phyloP scores from a whole-genome alignment of 495 filamentous ascomycete species.

The Pseudomonodictys pantanalensis region DNA sequence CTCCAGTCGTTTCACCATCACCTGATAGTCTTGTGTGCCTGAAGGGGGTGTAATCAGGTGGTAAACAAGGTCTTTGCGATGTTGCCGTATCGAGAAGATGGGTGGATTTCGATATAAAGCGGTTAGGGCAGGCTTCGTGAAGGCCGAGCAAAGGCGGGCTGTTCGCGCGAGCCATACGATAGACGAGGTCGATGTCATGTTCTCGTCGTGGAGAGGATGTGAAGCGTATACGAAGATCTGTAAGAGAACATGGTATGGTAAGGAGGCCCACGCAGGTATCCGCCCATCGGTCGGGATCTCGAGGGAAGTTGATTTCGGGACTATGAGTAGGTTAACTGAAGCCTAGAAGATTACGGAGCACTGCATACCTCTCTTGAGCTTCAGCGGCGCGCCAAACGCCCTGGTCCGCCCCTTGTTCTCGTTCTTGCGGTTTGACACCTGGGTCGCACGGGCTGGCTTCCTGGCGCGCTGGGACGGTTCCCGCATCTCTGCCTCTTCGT shows the following conservation, averaged over 20 bases:
- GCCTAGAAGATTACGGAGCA: background rate
- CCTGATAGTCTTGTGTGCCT: constrained; percentile 53
- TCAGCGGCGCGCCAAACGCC: constrained; percentile 10
- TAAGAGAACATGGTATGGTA: constrained; percentile 71
- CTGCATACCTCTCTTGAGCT: background rate
- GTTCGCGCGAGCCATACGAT: constrained; percentile 60
- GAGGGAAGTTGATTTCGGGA: background rate
- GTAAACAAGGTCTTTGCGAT: constrained; percentile 47
- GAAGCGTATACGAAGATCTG: constrained; percentile 67
- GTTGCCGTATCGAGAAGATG: constrained; percentile 51
- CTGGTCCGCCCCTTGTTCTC: background rate
- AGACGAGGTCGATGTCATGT: constrained; percentile 41
- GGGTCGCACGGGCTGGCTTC: background rate
- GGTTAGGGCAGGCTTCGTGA: constrained; percentile 71
- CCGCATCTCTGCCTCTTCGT: constrained; percentile 2
- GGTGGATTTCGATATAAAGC: constrained; percentile 70
- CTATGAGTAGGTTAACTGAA: constrained; percentile 4
- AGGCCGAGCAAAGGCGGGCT: constrained; percentile 60
- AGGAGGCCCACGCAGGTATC: constrained; percentile 53
- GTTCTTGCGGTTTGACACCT: constrained; percentile 1
- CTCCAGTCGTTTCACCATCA: constrained; percentile 67
- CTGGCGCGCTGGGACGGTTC: background rate
- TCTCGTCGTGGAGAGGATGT: constrained; percentile 56
- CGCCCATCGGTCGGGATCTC: constrained; percentile 16
- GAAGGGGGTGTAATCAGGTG: constrained; percentile 48